A percentile compares a stretch with the other conserved stretches of the same genome.
Conservation (phyloP, 148 eudicot species). For the Rhododendron kiyosumense region DNA sequence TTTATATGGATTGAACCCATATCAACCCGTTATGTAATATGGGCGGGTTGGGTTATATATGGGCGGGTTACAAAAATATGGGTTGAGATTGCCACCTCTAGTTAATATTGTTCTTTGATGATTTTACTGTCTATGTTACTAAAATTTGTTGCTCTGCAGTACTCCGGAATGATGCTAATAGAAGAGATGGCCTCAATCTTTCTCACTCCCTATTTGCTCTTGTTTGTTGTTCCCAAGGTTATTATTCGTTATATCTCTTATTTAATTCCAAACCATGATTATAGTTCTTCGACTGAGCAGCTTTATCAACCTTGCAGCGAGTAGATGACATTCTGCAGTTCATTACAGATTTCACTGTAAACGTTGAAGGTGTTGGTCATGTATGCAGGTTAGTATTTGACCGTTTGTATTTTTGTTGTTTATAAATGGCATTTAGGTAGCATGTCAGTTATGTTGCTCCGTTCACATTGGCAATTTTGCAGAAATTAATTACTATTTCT, state of each 20-base stretch:
- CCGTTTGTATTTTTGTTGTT: not conserved
- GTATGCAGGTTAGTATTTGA: constrained; percentile 71
- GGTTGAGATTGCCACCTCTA: too few relatives aligned
- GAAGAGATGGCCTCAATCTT: constrained; percentile 98
- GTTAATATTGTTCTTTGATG: not conserved
- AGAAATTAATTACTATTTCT: not conserved
- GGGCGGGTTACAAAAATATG: too few relatives aligned
- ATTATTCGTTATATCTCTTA: constrained; percentile 5
- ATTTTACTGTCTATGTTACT: not conserved
- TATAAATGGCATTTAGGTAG: not conserved
- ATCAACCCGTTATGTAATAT: too few relatives aligned
- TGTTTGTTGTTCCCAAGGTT: constrained; percentile 89
- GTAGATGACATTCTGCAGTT: constrained; percentile 83
- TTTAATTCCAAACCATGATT: not conserved
- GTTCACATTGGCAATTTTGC: not conserved
- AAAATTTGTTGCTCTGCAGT: constrained; percentile 42
- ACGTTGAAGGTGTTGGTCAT: constrained; percentile 90
- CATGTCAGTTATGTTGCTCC: not conserved
- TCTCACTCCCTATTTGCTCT: constrained; percentile 82
- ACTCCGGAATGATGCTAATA: constrained; percentile 87
- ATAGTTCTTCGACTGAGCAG: constrained; percentile 9
- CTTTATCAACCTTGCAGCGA: constrained; percentile 42
- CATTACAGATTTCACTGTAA: constrained; percentile 71
- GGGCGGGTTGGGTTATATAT: too few relatives aligned
- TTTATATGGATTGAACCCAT: too few relatives aligned